Conservation (phyloP, 257 asterid genomes). For the Nicotiana tabacum region DNA sequence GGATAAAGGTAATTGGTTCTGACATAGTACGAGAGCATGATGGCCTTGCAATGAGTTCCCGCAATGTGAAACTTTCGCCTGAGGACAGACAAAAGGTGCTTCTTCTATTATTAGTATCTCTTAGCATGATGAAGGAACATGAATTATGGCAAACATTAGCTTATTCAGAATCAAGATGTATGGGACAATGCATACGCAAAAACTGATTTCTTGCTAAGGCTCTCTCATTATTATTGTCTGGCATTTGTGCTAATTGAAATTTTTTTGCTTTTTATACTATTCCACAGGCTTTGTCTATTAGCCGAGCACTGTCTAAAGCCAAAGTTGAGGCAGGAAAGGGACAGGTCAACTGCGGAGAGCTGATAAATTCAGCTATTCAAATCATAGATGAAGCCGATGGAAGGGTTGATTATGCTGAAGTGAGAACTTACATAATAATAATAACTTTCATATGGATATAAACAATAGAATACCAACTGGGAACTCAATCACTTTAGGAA, state of each 20-base stretch:
- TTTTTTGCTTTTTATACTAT: not conserved
- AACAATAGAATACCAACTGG: not conserved
- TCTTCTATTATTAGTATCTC: not conserved
- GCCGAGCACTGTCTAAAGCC: constrained; percentile 50
- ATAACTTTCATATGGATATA: not conserved
- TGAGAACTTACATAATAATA: constrained; percentile 15
- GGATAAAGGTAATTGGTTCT: constrained; percentile 63
- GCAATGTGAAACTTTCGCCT: constrained; percentile 74
- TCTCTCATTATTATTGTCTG: not conserved
- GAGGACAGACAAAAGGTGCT: constrained; percentile 67
- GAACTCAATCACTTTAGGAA: not conserved
- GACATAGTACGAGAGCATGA: constrained; percentile 70
- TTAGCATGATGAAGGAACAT: too few relatives aligned
- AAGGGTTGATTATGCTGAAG: constrained; percentile 85
- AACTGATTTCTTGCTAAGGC: not conserved
- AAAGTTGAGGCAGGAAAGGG: constrained; percentile 59
- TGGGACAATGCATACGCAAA: not conserved
- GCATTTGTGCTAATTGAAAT: not conserved
- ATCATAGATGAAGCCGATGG: constrained; percentile 69
- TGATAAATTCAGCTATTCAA: constrained; percentile 42
- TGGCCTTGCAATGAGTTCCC: constrained; percentile 95
- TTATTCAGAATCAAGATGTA: not conserved
- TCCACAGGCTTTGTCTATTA: constrained; percentile 71
- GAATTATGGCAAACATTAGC: not conserved
- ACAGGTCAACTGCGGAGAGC: constrained; percentile 39